A percentile compares a stretch with the other conserved stretches of the same genome.
phyloP scores from a whole-genome alignment of 129 eudicot species.

The Tagetes erecta region DNA sequence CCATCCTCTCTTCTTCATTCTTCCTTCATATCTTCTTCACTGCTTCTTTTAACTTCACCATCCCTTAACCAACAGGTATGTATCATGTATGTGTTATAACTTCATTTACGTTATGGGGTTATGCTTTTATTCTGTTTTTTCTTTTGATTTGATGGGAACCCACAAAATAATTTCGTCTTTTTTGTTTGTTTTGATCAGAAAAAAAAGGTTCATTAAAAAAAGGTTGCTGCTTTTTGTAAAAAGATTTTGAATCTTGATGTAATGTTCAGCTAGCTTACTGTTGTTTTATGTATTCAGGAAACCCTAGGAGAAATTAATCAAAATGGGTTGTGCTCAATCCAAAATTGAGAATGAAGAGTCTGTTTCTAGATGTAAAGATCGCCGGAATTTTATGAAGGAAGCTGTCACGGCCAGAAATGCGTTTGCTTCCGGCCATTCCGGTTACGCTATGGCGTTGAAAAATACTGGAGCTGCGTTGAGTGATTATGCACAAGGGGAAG shows the following conservation, averaged over 20 bases:
- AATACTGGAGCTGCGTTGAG: conserved; percentile 92
- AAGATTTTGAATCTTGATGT: conserved; percentile 27
- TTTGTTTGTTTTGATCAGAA: conserved; percentile 5
- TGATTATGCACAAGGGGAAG: conserved; percentile 90
- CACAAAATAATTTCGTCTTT: background rate
- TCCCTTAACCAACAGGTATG: background rate
- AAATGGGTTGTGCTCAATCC: conserved; percentile 99
- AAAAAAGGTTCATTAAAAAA: conserved; percentile 25
- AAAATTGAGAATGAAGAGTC: conserved; percentile 93
- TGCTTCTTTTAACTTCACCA: background rate
- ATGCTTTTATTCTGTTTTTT: conserved; percentile 12
- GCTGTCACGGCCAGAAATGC: conserved; percentile 76
- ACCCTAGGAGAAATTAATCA: conserved; percentile 8
- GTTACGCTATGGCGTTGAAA: conserved; percentile 69
- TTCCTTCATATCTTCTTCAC: background rate
- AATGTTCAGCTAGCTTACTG: background rate
- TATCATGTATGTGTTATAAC: background rate
- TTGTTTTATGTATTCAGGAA: conserved; percentile 24
- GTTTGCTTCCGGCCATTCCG: conserved; percentile 81
- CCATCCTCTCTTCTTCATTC: background rate
- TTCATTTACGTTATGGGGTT: background rate
- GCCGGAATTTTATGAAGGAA: conserved; percentile 82
- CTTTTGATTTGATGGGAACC: conserved; percentile 11
- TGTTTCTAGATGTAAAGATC: conserved; percentile 88
- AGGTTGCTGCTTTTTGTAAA: conserved; percentile 25